Conservation (phyloP, 495 filamentous ascomycete species). For the Lasiosphaeriaceae sp. region DNA sequence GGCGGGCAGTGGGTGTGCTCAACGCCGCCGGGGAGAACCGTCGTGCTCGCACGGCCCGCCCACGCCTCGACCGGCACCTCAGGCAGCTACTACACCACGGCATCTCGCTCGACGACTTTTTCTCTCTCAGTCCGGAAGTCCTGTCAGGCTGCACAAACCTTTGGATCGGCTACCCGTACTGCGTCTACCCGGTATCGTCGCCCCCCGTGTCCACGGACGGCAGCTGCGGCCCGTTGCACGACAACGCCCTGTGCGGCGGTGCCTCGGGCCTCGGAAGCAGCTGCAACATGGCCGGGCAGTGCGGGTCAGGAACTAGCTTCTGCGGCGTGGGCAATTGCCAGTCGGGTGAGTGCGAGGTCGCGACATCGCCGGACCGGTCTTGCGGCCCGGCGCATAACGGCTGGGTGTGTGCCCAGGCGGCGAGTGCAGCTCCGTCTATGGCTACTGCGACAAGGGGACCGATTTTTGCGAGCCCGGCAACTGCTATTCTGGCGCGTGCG, state of each 20-base stretch:
- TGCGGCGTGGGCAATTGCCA: neutral
- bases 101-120: no score
- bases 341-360: neutral
- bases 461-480: constrained; percentile 14
- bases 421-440: neutral
- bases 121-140: no score
- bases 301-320: neutral
- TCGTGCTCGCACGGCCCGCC: no score
- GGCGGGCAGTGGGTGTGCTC: no score
- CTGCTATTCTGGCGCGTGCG: constrained; percentile 14
- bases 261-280: neutral
- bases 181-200: neutral
- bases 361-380: neutral
- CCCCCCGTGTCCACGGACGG: neutral
- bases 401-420: neutral
- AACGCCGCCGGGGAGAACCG: no score
- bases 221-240: neutral
- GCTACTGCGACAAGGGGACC: constrained; percentile 3
- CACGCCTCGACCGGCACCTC: no score
- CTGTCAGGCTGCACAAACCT: neutral
- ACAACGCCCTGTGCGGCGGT: neutral
- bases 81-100: no score
- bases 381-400: neutral
- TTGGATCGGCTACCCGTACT: neutral
- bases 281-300: neutral